phyloP scores from a whole-genome alignment of 768 basidiomycete species.

The Boletus rubropictus region DNA sequence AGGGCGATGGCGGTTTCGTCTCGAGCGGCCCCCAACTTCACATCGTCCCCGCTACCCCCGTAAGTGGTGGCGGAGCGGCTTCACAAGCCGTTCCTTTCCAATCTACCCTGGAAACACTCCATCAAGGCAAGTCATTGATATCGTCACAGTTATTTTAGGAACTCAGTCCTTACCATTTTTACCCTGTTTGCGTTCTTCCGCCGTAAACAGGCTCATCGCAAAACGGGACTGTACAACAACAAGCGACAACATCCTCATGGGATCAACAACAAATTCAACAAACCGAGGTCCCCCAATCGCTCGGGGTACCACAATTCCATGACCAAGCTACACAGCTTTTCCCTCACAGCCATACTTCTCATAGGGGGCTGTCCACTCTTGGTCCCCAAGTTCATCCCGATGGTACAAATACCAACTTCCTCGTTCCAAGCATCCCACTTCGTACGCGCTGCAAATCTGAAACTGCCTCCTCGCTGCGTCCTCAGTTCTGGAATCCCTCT shows the following conservation, averaged over 20 bases:
- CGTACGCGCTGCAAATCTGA: conserved; percentile 59
- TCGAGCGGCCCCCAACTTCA: conserved; percentile 59
- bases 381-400: conserved; percentile 30
- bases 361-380: conserved; percentile 33
- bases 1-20: conserved; percentile 45
- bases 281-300: conserved; percentile 26
- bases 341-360: conserved; percentile 32
- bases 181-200: conserved; percentile 21
- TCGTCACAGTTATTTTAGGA: conserved; percentile 31
- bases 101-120: conserved; percentile 42
- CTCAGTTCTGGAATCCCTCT: conserved; percentile 45
- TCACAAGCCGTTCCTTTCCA: conserved; percentile 48
- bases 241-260: conserved; percentile 30
- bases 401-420: conserved; percentile 35
- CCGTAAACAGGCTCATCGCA: conserved; percentile 29
- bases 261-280: conserved; percentile 35
- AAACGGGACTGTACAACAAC: conserved; percentile 32
- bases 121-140: conserved; percentile 46
- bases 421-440: conserved; percentile 34
- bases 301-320: conserved; percentile 27
- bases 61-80: conserved; percentile 53
- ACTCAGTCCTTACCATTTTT: conserved; percentile 27
- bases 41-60: conserved; percentile 79
- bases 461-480: conserved; percentile 43
- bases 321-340: conserved; percentile 29